phyloP scores from a whole-genome alignment of 495 filamentous ascomycete species.

The Penicillium canariense region DNA sequence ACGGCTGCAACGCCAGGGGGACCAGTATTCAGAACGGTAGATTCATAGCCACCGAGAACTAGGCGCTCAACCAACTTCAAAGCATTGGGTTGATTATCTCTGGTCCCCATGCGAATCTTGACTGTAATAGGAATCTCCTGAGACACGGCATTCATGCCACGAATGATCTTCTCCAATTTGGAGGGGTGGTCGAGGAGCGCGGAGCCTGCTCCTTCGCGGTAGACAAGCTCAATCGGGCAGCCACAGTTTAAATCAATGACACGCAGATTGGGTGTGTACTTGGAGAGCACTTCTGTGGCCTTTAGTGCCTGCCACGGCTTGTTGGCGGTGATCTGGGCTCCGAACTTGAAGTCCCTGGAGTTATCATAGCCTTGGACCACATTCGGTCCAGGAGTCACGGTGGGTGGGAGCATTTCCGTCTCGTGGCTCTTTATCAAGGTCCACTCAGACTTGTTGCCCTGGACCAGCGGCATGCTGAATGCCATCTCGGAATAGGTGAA shows the following conservation, averaged over 20 bases:
- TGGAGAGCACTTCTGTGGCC: conserved; percentile 74
- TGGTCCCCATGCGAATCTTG: conserved; percentile 92
- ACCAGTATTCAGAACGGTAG: conserved; percentile 54
- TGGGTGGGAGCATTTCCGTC: conserved; percentile 68
- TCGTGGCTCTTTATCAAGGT: conserved; percentile 88
- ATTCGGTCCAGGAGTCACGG: conserved; percentile 39
- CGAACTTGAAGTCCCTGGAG: conserved; percentile 79
- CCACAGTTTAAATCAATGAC: conserved; percentile 95
- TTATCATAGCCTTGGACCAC: conserved; percentile 75
- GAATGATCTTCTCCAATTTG: conserved; percentile 86
- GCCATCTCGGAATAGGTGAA: conserved; percentile 99
- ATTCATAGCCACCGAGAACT: conserved; percentile 69
- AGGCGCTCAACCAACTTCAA: conserved; percentile 80
- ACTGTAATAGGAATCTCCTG: conserved; percentile 83
- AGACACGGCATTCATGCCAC: conserved; percentile 92
- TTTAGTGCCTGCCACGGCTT: conserved; percentile 86
- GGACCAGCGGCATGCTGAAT: conserved; percentile 84
- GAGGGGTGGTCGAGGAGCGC: conserved; percentile 80
- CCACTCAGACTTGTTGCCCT: conserved; percentile 91
- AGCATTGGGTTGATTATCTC: conserved; percentile 74
- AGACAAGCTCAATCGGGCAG: conserved; percentile 93
- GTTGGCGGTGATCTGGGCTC: conserved; percentile 86
- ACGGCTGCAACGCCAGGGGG: conserved; percentile 84
- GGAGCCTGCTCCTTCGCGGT: conserved; percentile 82
- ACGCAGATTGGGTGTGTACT: conserved; percentile 73